A percentile compares a stretch with the other conserved stretches of the same genome.
These are phyloP conservation scores for Phytophthora podocarpi DNA, from an alignment of 352 stramenopile genomes.

Conservation along the genomic window DNA sequence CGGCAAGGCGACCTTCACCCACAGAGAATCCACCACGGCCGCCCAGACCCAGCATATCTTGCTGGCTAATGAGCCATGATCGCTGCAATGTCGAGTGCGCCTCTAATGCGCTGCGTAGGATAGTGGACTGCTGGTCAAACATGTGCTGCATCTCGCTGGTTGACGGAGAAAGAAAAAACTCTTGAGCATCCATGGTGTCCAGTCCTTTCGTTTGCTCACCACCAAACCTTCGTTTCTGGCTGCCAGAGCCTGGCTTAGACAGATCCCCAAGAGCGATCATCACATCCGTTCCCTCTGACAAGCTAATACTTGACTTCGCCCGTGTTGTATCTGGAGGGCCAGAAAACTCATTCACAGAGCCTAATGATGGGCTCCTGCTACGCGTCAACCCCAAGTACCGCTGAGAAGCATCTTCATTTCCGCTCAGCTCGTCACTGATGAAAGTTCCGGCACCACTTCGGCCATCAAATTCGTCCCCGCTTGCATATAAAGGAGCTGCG, in stretches of 20 bases:
- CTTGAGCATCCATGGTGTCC: slow-evolving; percentile 62
- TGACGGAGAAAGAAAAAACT: slow-evolving; percentile 86
- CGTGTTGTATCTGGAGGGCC: slow-evolving; percentile 8
- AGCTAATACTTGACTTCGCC: slow-evolving; percentile 48
- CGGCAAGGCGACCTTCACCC: slow-evolving; percentile 79
- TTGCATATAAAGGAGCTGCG: slow-evolving; percentile 68
- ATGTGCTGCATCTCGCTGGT: slow-evolving; percentile 89
- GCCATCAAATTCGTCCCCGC: slow-evolving; percentile 56
- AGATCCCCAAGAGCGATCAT: slow-evolving; percentile 72
- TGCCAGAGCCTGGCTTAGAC: slow-evolving; percentile 37
- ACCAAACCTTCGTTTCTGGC: slow-evolving; percentile 46
- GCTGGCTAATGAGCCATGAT: slow-evolving; percentile 79
- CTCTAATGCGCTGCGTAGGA: slow-evolving; percentile 74
- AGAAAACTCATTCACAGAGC: slow-evolving; percentile 28
- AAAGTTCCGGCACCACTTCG: slow-evolving; percentile 20
- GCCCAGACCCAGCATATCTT: slow-evolving; percentile 68
- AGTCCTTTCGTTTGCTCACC: slow-evolving; percentile 52
- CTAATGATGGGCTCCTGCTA: slow-evolving; percentile 30
- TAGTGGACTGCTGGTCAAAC: slow-evolving; percentile 83
- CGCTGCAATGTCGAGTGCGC: slow-evolving; percentile 75
- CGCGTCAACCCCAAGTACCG: neutral
- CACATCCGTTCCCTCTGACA: slow-evolving; percentile 81
- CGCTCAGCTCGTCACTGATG: slow-evolving; percentile 39
- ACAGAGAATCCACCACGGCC: slow-evolving; percentile 67
- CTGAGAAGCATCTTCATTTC: slow-evolving; percentile 25